Conservation (phyloP, 495 filamentous ascomycete genomes). For the Penicillium flavigenum region DNA sequence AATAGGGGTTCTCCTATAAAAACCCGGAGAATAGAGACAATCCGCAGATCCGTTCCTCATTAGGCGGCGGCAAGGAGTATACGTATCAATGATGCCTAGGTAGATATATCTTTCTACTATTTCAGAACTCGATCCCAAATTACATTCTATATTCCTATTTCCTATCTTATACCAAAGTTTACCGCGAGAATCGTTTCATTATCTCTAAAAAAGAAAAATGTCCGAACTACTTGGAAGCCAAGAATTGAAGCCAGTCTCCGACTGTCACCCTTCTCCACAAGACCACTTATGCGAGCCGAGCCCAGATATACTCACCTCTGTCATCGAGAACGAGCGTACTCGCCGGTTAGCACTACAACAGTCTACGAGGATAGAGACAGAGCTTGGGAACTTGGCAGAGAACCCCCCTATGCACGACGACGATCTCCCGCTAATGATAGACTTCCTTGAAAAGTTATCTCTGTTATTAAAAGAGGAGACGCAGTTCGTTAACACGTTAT, state of each 20-base stretch:
- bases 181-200: constrained; percentile 6
- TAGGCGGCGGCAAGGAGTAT: constrained; percentile 7
- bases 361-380: neutral
- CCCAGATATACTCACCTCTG: constrained; percentile 4
- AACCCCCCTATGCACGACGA: neutral
- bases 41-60: constrained; percentile 1
- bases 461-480: neutral
- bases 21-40: too few relatives aligned
- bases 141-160: neutral
- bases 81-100: constrained; percentile 6
- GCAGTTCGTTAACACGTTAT: too few relatives aligned
- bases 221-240: constrained; percentile 10
- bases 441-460: neutral
- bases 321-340: constrained; percentile 5
- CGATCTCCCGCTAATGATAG: neutral
- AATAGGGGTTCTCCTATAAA: too few relatives aligned
- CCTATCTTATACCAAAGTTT: constrained; percentile 4
- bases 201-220: constrained; percentile 3
- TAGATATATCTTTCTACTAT: constrained; percentile 7
- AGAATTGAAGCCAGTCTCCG: constrained; percentile 5
- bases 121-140: neutral
- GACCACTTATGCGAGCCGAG: constrained; percentile 1
- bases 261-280: constrained; percentile 5
- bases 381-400: neutral
- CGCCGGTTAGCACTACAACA: neutral